Base-by-base conservation (phyloP, 208 protist genomes). In the Leishmania martiniquensis region DNA sequence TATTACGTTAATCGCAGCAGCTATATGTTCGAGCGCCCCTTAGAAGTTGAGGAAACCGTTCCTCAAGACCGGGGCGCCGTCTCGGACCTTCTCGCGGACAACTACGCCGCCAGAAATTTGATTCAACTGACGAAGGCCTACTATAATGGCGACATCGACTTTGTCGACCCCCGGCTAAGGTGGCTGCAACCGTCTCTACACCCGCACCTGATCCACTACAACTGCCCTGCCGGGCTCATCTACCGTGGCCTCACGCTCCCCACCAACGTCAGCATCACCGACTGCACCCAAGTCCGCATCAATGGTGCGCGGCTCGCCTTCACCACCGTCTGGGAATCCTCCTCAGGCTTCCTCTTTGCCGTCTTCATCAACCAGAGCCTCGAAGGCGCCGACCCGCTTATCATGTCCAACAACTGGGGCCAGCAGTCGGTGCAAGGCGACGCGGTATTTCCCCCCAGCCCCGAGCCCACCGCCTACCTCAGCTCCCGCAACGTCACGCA, bases 341-440 rank as follows among this genome's bases (percentile, higher is more conserved):
- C 55, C 29, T 34, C 25, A 0, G 67, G 44, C 52, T 9, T 51
- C 32, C 29, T 20, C 47, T 42, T 39, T 6, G 57, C 42, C 62
- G 29, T 47, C 67, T 80, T 80, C 7, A 42, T 80, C 39, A 69
- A 74, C 68, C 39, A 63, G 5, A 67, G 51, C 34, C 68, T 80
- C 57, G 7, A 15, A 29, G 47, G 15, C 47, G 1, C 32, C 15
- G 76, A 80, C 49, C 76, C 76, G 17, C 45, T 75, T 17, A 59
- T 85, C 45, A 42, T 85, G 25, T 66, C 63, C 29, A 77, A 79
- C 57, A 85, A 79, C 82, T 83, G 66, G 66, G 72, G 74, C 0
- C 75, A 85, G 76, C 45, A 37, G 39, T 57, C 65, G 1, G 70
- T 72, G 10, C 63, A 52, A 15, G 42, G 69, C 65, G 25, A 42